Base-by-base conservation (phyloP, 352 stramenopile species). In the Pythium insidiosum region DNA sequence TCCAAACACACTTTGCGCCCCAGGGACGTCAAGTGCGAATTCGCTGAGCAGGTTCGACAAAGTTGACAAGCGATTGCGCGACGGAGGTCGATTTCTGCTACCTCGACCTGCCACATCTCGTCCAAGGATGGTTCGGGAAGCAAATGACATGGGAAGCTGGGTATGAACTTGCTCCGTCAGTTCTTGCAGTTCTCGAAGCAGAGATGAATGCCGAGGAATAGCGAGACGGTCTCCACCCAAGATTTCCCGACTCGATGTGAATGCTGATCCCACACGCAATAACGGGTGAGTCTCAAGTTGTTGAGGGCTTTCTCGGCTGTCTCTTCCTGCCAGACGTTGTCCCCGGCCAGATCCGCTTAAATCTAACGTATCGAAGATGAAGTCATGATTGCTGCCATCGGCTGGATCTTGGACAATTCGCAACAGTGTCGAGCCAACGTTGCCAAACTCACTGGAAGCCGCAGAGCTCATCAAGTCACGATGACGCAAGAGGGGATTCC, bases 31-130 rank as follows among this genome's bases (percentile, higher is more conserved):
- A 13, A 92, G 54, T 6, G 80, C 88, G 46, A 92, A 89, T 28
- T 92, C 80, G 24, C 73, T 90, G 15, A 92, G 56, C 23, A 92
- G 37, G 40, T 88, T 87, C 0, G 77, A 88, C 5, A 89, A 66
- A 11, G 76, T 60, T 25, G 77, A 84, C 38, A 88, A 53, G 15
- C 73, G 66, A 43, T 75, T 89, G 51, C 73, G 47, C 47, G 80
- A 61, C 56, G 75, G 73, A 11, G 77, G 77, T 25, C 68, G 61
- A 25, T 56, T 51, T 25, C 74, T 70, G 3, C 71, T 64, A 7
- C 73, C 66, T 18, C 56, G 68, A 19, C 68, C 66, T 19, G 85
- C 30, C 12, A 71, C 39, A 23, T 87, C 71, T 13, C 68, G 70
- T 13, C 61, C 60, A 12, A 78, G 20, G 1, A 58, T 40, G 0